A percentile compares a stretch with the other conserved stretches of the same genome.
These are phyloP conservation scores for Mycena leptocephala DNA, from an alignment of 768 basidiomycete species.

Conservation along the genomic window DNA sequence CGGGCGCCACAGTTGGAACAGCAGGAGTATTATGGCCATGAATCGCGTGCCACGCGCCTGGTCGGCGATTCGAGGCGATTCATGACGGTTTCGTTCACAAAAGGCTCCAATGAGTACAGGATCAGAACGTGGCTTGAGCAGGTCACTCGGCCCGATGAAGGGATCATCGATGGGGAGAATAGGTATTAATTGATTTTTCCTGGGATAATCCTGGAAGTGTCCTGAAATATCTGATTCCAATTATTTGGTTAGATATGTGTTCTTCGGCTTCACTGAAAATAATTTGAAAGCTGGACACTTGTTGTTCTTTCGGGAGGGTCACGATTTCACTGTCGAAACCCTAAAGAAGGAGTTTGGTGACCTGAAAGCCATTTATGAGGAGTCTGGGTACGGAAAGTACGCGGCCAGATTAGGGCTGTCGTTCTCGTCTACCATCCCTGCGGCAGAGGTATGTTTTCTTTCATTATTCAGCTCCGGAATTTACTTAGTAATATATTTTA, in stretches of 20 bases:
- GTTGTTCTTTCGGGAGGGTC: constrained; percentile 37
- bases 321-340: constrained; percentile 23
- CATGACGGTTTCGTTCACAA: constrained; percentile 22
- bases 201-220: too few species aligned
- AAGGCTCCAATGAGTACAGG: background rate
- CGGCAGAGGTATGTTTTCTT: constrained; percentile 20
- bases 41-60: constrained; percentile 34
- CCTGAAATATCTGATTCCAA: background rate
- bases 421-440: constrained; percentile 38
- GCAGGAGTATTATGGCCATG: constrained; percentile 14
- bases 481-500: background rate
- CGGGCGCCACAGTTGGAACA: background rate
- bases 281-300: constrained; percentile 32
- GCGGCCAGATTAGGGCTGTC: constrained; percentile 40
- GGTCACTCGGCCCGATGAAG: background rate
- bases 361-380: constrained; percentile 32
- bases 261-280: constrained; percentile 37
- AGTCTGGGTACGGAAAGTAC: constrained; percentile 40
- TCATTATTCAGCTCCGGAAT: background rate
- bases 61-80: constrained; percentile 31
- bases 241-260: constrained; percentile 34
- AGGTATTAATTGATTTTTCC: too few species aligned
- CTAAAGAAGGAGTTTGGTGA: constrained; percentile 36
- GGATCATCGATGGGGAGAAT: background rate
- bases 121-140: constrained; percentile 24